phyloP scores from a whole-genome alignment of 2,329 filamentous ascomycete species.

The Monosporascus ibericus region DNA sequence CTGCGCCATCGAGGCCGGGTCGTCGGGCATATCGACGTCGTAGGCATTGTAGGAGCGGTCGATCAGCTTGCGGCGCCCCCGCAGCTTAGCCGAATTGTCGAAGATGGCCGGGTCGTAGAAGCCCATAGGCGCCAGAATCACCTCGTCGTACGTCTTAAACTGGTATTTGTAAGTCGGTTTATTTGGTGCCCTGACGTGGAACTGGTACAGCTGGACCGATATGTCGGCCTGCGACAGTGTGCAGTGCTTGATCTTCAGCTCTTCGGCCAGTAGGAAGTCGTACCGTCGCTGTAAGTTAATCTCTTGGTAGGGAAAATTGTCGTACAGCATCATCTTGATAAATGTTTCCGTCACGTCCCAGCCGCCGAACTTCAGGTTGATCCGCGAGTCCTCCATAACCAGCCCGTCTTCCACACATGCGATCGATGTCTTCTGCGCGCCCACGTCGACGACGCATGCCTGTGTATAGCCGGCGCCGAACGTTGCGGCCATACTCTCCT shows the following conservation, averaged over 20 bases:
- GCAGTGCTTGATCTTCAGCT: slow-evolving; percentile 89
- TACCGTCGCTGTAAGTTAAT: slow-evolving; percentile 88
- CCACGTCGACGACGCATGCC: slow-evolving; percentile 91
- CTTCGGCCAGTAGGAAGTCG: slow-evolving; percentile 89
- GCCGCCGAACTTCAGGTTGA: slow-evolving; percentile 93
- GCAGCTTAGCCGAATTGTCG: slow-evolving; percentile 73
- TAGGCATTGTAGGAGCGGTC: slow-evolving; percentile 90
- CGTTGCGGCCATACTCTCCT: slow-evolving; percentile 90
- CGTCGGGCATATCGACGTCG: slow-evolving; percentile 79
- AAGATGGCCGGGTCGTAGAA: slow-evolving; percentile 87
- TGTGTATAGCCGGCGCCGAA: slow-evolving; percentile 94
- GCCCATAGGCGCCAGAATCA: slow-evolving; percentile 91
- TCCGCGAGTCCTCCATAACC: slow-evolving; percentile 85
- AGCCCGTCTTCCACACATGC: slow-evolving; percentile 96
- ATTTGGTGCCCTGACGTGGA: slow-evolving; percentile 82
- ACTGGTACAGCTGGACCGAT: slow-evolving; percentile 80
- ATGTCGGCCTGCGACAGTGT: slow-evolving; percentile 88
- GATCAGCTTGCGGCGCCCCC: slow-evolving; percentile 72
- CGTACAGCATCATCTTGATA: slow-evolving; percentile 95
- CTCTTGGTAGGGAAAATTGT: slow-evolving; percentile 91
- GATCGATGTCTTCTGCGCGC: slow-evolving; percentile 94
- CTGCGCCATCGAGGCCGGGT: slow-evolving; percentile 82
- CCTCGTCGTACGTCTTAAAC: slow-evolving; percentile 96
- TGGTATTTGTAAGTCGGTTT: slow-evolving; percentile 88
- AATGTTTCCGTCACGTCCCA: slow-evolving; percentile 91